These are phyloP conservation scores for Perilla frutescens DNA, from an alignment of 257 asterid species.

Conservation along the genomic window DNA sequence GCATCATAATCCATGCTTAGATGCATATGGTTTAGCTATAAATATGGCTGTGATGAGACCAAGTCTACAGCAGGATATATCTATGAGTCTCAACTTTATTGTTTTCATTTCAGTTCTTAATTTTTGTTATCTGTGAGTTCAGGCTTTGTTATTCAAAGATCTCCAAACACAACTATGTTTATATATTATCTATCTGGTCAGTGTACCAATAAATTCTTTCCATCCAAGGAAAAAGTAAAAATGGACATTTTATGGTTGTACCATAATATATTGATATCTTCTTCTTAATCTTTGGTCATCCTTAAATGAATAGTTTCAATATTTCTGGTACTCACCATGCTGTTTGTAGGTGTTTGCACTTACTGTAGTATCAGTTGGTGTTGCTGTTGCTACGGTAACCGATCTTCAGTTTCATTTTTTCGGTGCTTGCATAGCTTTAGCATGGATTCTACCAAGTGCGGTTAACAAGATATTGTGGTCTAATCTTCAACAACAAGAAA, in stretches of 20 bases:
- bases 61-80: slow-evolving; percentile 1
- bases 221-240: not conserved
- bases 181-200: not conserved
- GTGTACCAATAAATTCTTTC: not conserved
- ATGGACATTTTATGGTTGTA: not conserved
- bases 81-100: not conserved
- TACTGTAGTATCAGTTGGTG: slow-evolving; percentile 82
- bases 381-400: slow-evolving; percentile 92
- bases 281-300: not conserved
- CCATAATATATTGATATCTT: slow-evolving; percentile 1
- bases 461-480: slow-evolving; percentile 93
- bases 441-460: slow-evolving; percentile 97
- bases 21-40: not conserved
- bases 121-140: not conserved
- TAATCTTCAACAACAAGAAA: slow-evolving; percentile 93
- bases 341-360: slow-evolving; percentile 82
- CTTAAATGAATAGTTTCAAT: not conserved
- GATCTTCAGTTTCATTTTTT: slow-evolving; percentile 93
- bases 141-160: not conserved
- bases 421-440: slow-evolving; percentile 93
- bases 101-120: not conserved
- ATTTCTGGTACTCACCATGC: slow-evolving; percentile 20
- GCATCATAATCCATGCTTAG: not conserved
- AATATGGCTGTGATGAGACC: not conserved
- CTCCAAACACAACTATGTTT: not conserved